Evolutionary conservation across 139 green algal species (phyloP), one percentile per base, ranked within the genome.

Genomic region (Tetratostichococcus sp.): DNA sequence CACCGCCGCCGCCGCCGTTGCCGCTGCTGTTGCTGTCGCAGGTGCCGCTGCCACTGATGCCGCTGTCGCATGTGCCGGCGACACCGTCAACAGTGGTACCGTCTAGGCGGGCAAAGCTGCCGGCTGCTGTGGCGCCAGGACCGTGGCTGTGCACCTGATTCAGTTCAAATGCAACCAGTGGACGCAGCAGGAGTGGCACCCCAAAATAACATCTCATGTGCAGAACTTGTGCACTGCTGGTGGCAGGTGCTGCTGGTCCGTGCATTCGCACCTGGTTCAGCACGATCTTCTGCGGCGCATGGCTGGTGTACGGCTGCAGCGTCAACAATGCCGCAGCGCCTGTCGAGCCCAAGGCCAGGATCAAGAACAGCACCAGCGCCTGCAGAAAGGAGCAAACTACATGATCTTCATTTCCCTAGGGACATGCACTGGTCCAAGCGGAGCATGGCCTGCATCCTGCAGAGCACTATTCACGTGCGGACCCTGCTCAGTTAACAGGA

Each of bases 61-160:
- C 42, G n/a, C 68, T 65, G n/a, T 58, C 30, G 30, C n/a, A 1
- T 28, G 62, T 75, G 34, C 5, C 30, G 58, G 28, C n/a, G n/a
- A n/a, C n/a, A n/a, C n/a, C n/a, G n/a, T n/a, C n/a, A n/a, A n/a
- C n/a, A n/a, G n/a, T n/a, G n/a, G n/a, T n/a, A n/a, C n/a, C n/a
- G n/a, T n/a, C n/a, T n/a, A n/a, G n/a, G n/a, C n/a, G n/a, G n/a
- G n/a, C 21, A 28, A 76, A 69, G 30, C 26, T 66, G n/a, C 68
- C 73, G 26, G 72, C 30, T 6, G 35, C 3, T 14, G 62, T 75
- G 34, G 31, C 30, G 58, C 68, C 62, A 32, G 80, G 77, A 22
- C 81, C 50, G 50, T 85, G 80, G 72, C 50, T 62, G 50, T 85
- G 80, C 23, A 84, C 35, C 26, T 80, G 76, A 32, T 76, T 34